Conservation (phyloP, 129 eudicot genomes). For the Saussurea involucrata region DNA sequence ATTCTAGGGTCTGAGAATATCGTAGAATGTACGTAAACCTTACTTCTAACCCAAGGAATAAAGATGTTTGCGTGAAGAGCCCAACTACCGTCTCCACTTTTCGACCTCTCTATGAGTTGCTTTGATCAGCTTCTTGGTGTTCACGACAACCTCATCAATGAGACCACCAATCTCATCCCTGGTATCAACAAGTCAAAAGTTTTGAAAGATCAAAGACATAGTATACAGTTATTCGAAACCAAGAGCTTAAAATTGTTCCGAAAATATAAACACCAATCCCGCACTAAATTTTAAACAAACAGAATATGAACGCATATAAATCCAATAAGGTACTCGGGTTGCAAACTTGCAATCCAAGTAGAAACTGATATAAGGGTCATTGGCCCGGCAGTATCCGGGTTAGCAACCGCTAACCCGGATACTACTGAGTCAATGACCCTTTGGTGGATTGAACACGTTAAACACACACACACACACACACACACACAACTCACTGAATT, state of each 20-base stretch:
- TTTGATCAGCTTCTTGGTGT: constrained; percentile 67
- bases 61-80: not conserved
- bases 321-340: too few species aligned
- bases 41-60: too few species aligned
- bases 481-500: constrained; percentile 55
- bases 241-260: not conserved
- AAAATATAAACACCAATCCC: too few species aligned
- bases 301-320: too few species aligned
- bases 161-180: constrained; percentile 74
- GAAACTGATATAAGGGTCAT: not conserved
- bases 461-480: not conserved
- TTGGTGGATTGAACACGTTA: not conserved
- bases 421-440: not conserved
- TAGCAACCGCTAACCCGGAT: not conserved
- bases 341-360: not conserved
- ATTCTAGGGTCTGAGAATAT: not conserved
- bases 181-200: constrained; percentile 10
- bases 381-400: not conserved
- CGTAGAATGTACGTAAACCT: not conserved
- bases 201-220: not conserved
- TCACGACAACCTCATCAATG: constrained; percentile 68
- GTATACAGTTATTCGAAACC: not conserved
- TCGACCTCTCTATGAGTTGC: constrained; percentile 79
- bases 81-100: constrained; percentile 69
- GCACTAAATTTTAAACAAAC: too few species aligned